Base-by-base conservation (phyloP, 768 basidiomycete genomes). In the Boletus rubropictus region DNA sequence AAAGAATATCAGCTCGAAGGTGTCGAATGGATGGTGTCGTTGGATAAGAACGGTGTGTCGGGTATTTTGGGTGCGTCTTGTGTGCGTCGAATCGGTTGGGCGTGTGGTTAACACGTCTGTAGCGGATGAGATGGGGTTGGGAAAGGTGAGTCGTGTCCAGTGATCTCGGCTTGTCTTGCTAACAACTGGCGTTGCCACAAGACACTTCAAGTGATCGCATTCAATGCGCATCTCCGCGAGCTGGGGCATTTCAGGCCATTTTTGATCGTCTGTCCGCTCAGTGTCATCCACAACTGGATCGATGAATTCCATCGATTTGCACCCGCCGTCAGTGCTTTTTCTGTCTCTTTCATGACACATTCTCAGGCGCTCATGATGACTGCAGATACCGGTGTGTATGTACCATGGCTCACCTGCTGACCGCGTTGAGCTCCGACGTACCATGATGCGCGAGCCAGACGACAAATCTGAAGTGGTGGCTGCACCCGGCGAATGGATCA, bases 121-220 rank as follows among this genome's bases (percentile, higher is more conserved):
- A 82, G 93, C 93, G 22, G 93, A 96, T 57, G 93, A 96, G 63
- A 96, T 96, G 93, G 93, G 92, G 17, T 70, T 95, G 1, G 92
- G 92, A 42, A 91, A 87, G 75, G 85, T 83, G 51, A 28, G 64
- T 54, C 46, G 6, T 11, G 38, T 43, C 27, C 9, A 1, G 1
- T 12, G 4, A 17, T n/a, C 9, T 29, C 22, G 28, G 4, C 8
- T 6, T 15, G n/a, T 39, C n/a, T 7, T 28, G 11, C 37, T 17
- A 2, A 9, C 12, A 3, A 33, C 34, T 32, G 22, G 49, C 49
- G 4, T 36, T 1, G 25, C 7, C 3, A 7, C 37, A 49, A 96
- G 89, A 99, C 96, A 0, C 74, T 98, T 0, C 96, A 99, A 75
- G 89, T 84, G 0, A 99, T 99, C 36, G 81, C 94, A 0, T 96